Evolutionary conservation across 2,329 filamentous ascomycete genomes (phyloP).

Genomic region (Beauveria sp.): DNA sequence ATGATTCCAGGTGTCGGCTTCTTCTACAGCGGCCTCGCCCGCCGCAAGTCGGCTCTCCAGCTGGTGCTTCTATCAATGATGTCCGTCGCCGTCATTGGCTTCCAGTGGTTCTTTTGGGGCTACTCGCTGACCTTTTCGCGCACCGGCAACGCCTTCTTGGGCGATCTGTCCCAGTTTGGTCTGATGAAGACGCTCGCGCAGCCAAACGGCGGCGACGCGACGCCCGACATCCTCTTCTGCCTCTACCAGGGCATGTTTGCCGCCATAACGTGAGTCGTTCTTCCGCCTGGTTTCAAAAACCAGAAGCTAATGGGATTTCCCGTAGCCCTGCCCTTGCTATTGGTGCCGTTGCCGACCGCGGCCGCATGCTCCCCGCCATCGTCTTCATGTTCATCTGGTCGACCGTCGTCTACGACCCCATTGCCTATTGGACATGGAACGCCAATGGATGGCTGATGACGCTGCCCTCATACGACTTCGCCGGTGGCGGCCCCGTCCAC

Average conservation of each 20-base stretch:
- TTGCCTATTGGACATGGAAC: constrained; percentile 76
- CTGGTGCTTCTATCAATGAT: constrained; percentile 82
- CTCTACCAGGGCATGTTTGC: constrained; percentile 88
- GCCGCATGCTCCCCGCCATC: constrained; percentile 52
- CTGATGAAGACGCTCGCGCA: constrained; percentile 68
- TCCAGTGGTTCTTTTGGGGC: constrained; percentile 96
- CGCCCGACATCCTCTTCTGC: constrained; percentile 79
- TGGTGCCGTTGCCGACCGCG: constrained; percentile 53
- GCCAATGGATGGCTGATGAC: constrained; percentile 62
- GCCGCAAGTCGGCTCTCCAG: constrained; percentile 80
- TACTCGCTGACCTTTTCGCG: constrained; percentile 82
- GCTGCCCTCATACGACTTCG: constrained; percentile 65
- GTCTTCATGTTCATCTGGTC: constrained; percentile 66
- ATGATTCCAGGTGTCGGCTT: constrained; percentile 94
- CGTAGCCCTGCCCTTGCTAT: constrained; percentile 48
- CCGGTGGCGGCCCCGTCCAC: constrained; percentile 68
- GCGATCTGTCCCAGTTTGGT: constrained; percentile 73
- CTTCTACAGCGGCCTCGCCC: constrained; percentile 87
- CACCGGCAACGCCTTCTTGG: constrained; percentile 68
- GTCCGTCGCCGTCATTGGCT: constrained; percentile 68
- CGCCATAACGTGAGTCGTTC: constrained; percentile 66
- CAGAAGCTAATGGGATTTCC: constrained; percentile 1
- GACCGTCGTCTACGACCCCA: constrained; percentile 64
- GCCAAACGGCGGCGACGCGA: constrained; percentile 61
- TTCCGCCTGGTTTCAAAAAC: background rate